Conservation (phyloP, 2,329 filamentous ascomycete species). For the Teratosphaeria epicoccoides region DNA sequence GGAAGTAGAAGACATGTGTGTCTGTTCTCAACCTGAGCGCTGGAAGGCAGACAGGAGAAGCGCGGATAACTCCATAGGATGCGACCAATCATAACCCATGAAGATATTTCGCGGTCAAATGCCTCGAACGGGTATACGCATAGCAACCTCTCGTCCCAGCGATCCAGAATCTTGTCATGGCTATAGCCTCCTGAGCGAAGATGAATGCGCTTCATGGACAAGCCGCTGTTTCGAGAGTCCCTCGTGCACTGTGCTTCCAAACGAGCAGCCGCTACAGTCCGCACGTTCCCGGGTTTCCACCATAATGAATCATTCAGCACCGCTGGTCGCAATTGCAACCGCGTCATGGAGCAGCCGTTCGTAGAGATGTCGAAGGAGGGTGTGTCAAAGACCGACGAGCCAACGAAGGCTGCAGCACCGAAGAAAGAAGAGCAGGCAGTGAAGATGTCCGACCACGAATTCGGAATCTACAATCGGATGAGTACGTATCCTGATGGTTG, state of each 20-base stretch:
- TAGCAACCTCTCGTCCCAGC: background rate
- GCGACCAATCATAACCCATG: background rate
- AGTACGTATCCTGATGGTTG: too few relatives aligned
- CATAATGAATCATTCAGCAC: background rate
- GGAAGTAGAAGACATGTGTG: background rate
- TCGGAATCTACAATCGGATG: conserved; percentile 59
- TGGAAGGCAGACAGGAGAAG: too few relatives aligned
- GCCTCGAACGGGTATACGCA: background rate
- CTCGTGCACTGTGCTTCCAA: background rate
- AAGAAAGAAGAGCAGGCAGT: conserved; percentile 38
- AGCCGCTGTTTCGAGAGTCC: background rate
- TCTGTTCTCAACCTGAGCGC: too few relatives aligned
- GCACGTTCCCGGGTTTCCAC: background rate
- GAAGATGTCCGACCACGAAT: conserved; percentile 56
- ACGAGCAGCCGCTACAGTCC: background rate
- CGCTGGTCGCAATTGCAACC: conserved; percentile 2
- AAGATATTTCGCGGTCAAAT: background rate
- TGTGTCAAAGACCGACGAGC: conserved; percentile 8
- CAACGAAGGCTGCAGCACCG: conserved; percentile 10
- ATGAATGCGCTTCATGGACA: background rate
- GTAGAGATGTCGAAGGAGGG: conserved; percentile 18
- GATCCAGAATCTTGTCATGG: background rate
- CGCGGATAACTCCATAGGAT: too few relatives aligned
- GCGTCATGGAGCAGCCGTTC: conserved; percentile 14
- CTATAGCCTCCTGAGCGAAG: background rate